Conservation (phyloP, 441 rosid species). For the Geranium incanum region DNA sequence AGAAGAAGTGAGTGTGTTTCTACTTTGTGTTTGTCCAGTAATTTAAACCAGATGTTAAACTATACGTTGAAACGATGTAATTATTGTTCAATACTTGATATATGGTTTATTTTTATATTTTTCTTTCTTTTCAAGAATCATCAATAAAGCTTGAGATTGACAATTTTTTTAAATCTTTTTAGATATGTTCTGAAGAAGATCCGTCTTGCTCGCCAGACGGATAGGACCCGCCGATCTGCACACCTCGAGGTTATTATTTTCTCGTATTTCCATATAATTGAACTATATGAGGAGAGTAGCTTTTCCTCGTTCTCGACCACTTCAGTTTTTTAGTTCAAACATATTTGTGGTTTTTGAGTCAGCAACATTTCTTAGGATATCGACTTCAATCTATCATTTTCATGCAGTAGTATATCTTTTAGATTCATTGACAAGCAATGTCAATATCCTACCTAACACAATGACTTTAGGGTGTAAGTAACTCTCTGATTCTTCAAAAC, state of each 20-base stretch:
- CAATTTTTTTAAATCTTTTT: slow-evolving; percentile 12
- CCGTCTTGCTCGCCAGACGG: slow-evolving; percentile 97
- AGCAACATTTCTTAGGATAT: neutral
- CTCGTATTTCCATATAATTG: neutral
- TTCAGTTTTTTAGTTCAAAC: too few relatives aligned
- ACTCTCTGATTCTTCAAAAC: slow-evolving; percentile 23
- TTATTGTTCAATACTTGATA: neutral
- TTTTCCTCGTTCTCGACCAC: too few relatives aligned
- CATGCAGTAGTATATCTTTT: neutral
- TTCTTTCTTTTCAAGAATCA: neutral
- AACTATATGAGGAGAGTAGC: too few relatives aligned
- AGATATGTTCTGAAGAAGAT: slow-evolving; percentile 98
- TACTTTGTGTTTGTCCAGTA: slow-evolving; percentile 9
- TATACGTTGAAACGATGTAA: neutral
- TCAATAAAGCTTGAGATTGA: too few relatives aligned
- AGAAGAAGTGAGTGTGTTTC: slow-evolving; percentile 66
- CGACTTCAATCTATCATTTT: neutral
- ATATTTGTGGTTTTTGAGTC: neutral
- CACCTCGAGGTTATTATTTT: slow-evolving; percentile 76
- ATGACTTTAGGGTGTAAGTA: neutral
- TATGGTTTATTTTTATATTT: neutral
- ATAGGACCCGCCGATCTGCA: slow-evolving; percentile 95
- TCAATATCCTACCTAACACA: neutral
- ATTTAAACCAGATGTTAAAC: neutral
- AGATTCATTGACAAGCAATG: neutral